Evolutionary conservation across 768 basidiomycete species (phyloP), one percentile per base, ranked within the genome.

Genomic region (Calvatia gigantea): DNA sequence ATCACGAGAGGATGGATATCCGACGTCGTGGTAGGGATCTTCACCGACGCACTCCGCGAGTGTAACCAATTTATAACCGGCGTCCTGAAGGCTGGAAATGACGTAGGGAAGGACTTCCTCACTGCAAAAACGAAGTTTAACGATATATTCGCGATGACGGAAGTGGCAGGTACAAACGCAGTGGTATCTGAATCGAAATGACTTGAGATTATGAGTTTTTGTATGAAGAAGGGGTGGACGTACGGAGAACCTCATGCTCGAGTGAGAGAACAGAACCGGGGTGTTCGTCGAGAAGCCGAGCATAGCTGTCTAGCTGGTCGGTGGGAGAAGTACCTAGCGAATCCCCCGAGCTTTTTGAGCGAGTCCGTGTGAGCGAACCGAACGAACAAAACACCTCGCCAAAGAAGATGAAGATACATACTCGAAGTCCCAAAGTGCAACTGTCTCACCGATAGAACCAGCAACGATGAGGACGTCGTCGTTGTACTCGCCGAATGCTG

Each of bases 401-500:
- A n/a, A n/a, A n/a, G n/a, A n/a, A n/a, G 12, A 45, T 35, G 0
- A 8, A 54, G 53, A 42, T 52, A 57, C 67, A 28, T 32, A 71
- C 72, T 70, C 71, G 19, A 71, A 65, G 54, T 73, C 70, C 70
- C 71, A 72, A n/a, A 56, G 60, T 15, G 67, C 66, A 2, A 70
- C 50, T 3, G 54, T 59, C 51, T 70, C 68, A 4, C 64, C 64
- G 25, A 64, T 65, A 2, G 38, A 44, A 8, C 38, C 51, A n/a
- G 67, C 60, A 19, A 61, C 67, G 21, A 58, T 35, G 6, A 62
- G 58, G 17, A 74, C 73, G 4, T 60, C 37, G 41, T 70, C 62
- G 56, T 75, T 74, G 62, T 69, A 71, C 21, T 62, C 64, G 8
- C 75, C 75, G 48, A 70, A 75, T 5, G 75, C 71, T 71, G 29